Percentiles rank a stretch among this genome's conserved stretches.
These are phyloP conservation scores for Colletotrichum sp. DNA, from an alignment of 2,329 filamentous ascomycete species.

Conservation along the genomic window DNA sequence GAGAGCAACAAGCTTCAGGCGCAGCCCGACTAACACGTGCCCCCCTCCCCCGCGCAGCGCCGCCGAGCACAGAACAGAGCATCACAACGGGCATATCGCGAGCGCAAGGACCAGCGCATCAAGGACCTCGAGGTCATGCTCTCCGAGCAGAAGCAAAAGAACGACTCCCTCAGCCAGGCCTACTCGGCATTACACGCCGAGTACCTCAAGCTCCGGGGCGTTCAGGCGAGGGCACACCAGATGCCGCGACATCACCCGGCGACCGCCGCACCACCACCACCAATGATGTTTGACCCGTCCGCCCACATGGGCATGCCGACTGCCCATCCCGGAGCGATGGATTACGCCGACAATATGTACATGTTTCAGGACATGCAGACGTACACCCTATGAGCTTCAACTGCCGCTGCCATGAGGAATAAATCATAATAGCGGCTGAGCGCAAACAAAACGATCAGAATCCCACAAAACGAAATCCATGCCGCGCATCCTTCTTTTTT, in stretches of 20 bases:
- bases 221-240: constrained; percentile 12
- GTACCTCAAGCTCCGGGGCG: constrained; percentile 40
- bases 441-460: background rate
- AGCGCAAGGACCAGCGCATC: constrained; percentile 60
- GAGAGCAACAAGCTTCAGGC: background rate
- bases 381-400: constrained; percentile 23
- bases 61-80: constrained; percentile 36
- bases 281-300: constrained; percentile 14
- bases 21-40: background rate
- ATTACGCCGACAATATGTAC: constrained; percentile 33
- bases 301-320: constrained; percentile 21
- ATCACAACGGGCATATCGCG: constrained; percentile 35
- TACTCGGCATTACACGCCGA: constrained; percentile 56
- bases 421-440: background rate
- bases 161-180: constrained; percentile 59
- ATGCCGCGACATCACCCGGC: constrained; percentile 1
- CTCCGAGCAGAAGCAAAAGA: constrained; percentile 56
- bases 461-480: background rate
- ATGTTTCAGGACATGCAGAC: constrained; percentile 32
- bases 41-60: constrained; percentile 24
- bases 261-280: constrained; percentile 9
- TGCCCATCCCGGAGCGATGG: constrained; percentile 21
- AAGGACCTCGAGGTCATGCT: constrained; percentile 66
- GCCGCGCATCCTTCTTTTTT: background rate
- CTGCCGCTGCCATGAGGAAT: background rate